phyloP scores from a whole-genome alignment of 2,329 filamentous ascomycete genomes.

The Alternaria triticimaculans region DNA sequence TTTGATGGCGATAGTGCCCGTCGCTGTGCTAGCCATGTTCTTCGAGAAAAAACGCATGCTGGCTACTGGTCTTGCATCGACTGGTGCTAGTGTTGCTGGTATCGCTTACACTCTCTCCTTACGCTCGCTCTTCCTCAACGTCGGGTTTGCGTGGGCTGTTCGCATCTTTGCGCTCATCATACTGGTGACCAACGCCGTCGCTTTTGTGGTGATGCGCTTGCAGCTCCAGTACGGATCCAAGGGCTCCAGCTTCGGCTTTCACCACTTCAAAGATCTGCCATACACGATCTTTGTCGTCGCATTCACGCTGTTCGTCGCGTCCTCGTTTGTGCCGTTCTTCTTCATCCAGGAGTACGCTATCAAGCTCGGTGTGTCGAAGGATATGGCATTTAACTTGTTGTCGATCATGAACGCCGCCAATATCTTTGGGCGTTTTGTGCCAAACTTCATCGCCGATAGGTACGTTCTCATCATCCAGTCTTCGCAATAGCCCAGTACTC shows the following conservation, averaged over 20 bases:
- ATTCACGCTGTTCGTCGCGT: constrained; percentile 24
- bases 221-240: constrained; percentile 21
- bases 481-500: not conserved
- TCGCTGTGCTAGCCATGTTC: constrained; percentile 43
- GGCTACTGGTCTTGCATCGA: constrained; percentile 42
- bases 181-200: constrained; percentile 15
- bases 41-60: constrained; percentile 44
- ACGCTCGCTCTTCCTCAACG: constrained; percentile 34
- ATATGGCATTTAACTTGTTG: constrained; percentile 68
- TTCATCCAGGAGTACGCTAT: constrained; percentile 31
- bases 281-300: constrained; percentile 24
- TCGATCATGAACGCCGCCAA: constrained; percentile 68
- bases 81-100: constrained; percentile 44
- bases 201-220: constrained; percentile 21
- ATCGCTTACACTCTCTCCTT: constrained; percentile 42
- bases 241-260: constrained; percentile 15
- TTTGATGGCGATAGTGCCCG: constrained; percentile 33
- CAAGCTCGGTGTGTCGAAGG: constrained; percentile 32
- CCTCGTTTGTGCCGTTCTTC: constrained; percentile 26
- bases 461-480: not conserved
- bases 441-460: constrained; percentile 51
- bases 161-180: constrained; percentile 19
- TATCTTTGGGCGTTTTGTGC: constrained; percentile 52
- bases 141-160: constrained; percentile 44
- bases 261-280: constrained; percentile 25